Evolutionary conservation across 2,329 filamentous ascomycete genomes (phyloP).

Genomic region (Hymenoscyphus scutula): DNA sequence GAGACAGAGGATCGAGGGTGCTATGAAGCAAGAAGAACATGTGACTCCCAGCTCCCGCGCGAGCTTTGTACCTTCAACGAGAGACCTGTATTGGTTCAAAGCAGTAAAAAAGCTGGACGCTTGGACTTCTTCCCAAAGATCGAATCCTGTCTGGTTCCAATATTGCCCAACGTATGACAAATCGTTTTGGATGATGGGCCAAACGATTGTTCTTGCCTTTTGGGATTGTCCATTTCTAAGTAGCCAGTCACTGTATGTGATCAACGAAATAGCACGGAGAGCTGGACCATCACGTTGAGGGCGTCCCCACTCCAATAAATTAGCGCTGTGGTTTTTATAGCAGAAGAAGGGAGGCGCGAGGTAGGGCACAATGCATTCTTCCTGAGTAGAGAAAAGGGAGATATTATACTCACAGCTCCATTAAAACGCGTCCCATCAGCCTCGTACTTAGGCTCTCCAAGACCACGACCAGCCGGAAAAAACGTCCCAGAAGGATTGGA

Average conservation of each 20-base stretch:
- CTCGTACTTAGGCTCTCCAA: conserved; percentile 73
- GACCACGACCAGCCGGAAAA: conserved; percentile 45
- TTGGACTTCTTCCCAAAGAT: conserved; percentile 81
- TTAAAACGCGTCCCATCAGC: conserved; percentile 63
- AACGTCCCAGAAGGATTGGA: conserved; percentile 51
- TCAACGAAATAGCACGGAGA: conserved; percentile 70
- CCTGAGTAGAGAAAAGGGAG: not conserved
- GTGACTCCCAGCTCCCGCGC: conserved; percentile 60
- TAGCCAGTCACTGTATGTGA: conserved; percentile 71
- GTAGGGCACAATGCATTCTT: no score
- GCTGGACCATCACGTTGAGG: conserved; percentile 79
- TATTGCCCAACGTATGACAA: conserved; percentile 71
- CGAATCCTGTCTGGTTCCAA: conserved; percentile 63
- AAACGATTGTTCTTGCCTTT: conserved; percentile 51
- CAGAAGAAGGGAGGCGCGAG: not conserved
- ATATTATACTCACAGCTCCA: conserved; percentile 37
- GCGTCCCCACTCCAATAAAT: conserved; percentile 44
- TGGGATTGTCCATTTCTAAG: conserved; percentile 54
- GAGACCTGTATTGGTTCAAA: conserved; percentile 59
- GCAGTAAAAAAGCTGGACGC: conserved; percentile 79
- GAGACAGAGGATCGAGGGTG: conserved; percentile 70
- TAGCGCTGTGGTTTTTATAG: not conserved
- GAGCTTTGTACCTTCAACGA: conserved; percentile 63
- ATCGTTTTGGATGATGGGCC: conserved; percentile 75
- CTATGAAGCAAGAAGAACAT: conserved; percentile 60